These are phyloP conservation scores for Tetrahymena borealis DNA, from an alignment of 73 alveolate species.

Conservation along the genomic window DNA sequence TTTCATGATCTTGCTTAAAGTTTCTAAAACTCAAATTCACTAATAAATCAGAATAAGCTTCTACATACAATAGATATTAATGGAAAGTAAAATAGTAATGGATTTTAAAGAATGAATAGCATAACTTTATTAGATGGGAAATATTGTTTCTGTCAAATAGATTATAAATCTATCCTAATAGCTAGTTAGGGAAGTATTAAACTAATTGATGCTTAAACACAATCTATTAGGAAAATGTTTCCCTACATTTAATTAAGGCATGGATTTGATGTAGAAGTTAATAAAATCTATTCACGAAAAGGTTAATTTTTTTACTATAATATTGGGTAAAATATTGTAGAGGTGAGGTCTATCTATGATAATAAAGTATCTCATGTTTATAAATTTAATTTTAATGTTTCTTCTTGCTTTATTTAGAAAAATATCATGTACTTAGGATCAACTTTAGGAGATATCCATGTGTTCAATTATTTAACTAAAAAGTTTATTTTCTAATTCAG, in stretches of 20 bases:
- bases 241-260: neutral
- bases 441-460: neutral
- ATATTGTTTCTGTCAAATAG: neutral
- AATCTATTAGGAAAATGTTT: neutral
- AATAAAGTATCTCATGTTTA: neutral
- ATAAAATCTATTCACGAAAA: neutral
- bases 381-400: neutral
- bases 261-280: neutral
- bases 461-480: neutral
- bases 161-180: neutral
- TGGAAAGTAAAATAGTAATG: neutral
- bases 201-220: neutral
- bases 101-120: neutral
- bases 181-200: neutral
- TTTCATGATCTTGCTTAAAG: neutral
- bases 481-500: neutral
- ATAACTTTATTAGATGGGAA: neutral
- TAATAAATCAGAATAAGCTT: neutral
- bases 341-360: neutral
- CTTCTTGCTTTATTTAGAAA: neutral
- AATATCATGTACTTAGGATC: neutral
- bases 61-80: neutral
- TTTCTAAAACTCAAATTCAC: neutral
- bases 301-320: neutral
- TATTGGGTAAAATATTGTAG: neutral